Conservation (phyloP, 345 rosid genomes). For the Eucalyptus virginea region DNA sequence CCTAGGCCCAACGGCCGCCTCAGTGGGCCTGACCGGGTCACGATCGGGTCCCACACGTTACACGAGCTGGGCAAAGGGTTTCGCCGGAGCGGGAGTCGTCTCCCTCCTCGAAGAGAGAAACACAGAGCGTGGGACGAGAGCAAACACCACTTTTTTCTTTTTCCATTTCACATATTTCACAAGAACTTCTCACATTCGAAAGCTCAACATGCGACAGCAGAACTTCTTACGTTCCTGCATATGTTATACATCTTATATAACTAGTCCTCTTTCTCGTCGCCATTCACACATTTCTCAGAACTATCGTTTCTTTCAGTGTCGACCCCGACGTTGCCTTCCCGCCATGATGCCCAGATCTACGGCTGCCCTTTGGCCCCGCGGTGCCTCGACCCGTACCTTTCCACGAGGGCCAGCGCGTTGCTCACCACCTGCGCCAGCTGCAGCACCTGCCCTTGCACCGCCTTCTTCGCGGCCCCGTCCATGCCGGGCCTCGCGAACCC, state of each 20-base stretch:
- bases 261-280: neutral
- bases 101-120: neutral
- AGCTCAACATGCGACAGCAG: neutral
- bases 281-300: neutral
- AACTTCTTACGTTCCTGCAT: neutral
- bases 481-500: conserved; percentile 16
- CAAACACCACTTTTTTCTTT: neutral
- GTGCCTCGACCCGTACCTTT: conserved; percentile 4
- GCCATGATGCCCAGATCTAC: neutral
- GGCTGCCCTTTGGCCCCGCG: neutral
- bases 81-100: neutral
- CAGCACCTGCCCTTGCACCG: neutral
- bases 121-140: neutral
- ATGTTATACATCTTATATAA: neutral
- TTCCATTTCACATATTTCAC: neutral
- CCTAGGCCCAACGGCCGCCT: neutral
- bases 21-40: neutral
- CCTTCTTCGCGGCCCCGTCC: conserved; percentile 3
- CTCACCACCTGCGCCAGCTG: conserved; percentile 21
- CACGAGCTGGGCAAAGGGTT: neutral
- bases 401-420: conserved; percentile 28
- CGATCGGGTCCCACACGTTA: neutral
- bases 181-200: neutral
- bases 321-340: neutral
- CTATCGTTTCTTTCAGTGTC: neutral